Base-by-base conservation (phyloP, 805 yeast species). In the Candida namnaoensis region DNA sequence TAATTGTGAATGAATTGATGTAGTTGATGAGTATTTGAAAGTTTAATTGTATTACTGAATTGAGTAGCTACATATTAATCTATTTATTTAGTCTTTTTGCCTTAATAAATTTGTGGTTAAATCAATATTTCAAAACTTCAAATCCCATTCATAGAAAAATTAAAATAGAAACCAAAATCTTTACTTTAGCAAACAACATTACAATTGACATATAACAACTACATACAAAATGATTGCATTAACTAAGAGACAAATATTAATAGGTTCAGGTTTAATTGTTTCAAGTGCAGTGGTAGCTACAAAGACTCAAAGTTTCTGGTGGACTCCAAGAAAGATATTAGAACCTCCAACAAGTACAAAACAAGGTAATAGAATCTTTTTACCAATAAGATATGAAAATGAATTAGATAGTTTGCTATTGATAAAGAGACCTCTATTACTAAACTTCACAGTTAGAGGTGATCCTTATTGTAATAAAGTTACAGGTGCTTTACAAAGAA, bases 361-460 rank as follows among this genome's bases (percentile, higher is more conserved):
- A 36, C 59, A 54, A 30, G 58, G 60, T 4, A 72, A 72, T 45
- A 50, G 78, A 26, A 64, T 72, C 28, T 76, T 71, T 47, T 56
- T 70, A n/a, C 72, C 80, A 34, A 65, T 86, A 15, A 66, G 80
- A 46, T 67, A 72, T 42, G 72, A 73, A 19, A 61, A 67, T 40
- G 95, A 87, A 49, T 60, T 87, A 37, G 77, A 80, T 40, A 71
- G 73, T 32, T 51, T 73, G 27, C 49, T 79, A 33, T 54, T 78
- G 28, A 57, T 66, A 27, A 60, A 76, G 43, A 70, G 72, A 36
- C 93, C 95, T 1, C 60, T 84, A 42, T 58, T 86, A 37, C 66
- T 85, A 51, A 82, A 86, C 58, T 87, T 87, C 62, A 83, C 88
- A 1, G 65, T 74, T 36, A 54, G 77, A 42, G 87, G 87, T 9